Base-by-base conservation (phyloP, 768 basidiomycete genomes). In the Mycena capillaripes region DNA sequence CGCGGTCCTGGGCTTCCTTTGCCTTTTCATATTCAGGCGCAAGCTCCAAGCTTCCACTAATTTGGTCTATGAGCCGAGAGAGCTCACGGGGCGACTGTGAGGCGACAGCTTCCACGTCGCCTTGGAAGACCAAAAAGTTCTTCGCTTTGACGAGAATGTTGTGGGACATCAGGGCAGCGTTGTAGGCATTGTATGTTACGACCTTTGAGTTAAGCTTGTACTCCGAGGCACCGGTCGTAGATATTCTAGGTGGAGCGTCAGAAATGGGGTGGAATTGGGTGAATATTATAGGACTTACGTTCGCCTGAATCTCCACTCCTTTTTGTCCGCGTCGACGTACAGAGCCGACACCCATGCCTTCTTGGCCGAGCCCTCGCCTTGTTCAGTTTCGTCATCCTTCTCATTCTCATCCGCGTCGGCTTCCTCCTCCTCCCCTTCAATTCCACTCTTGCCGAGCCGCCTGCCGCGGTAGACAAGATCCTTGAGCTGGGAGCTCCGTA, bases 41-140 rank as follows among this genome's bases (percentile, higher is more conserved):
- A 14, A 98, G 90, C 78, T 99, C 98, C 25, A 97, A 86, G 0
- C 96, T 98, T 1, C 97, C 97, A 70, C 93, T 94, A 72, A 99
- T 98, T 79, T 98, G 96, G 75, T 99, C 98, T 55, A 99, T 94
- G 36, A 99, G 91, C 21, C 90, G 90, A 0, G 97, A 89, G 25
- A 99, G 90, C 76, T 97, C 97, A 69, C 92, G 92, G 19, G 98
- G 90, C 0, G 95, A 96, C 76, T 99, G 98, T 3, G 95, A 95
- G 0, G 98, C 98, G 38, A 99, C 95, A 2, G 96, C 95, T 83
- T 99, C 98, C 36, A 99, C 98, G 79, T 99, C 98, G 61, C 98
- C 98, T 79, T 99, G 98, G 85, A 99, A 99, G 14, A 99, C 98
- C 62, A 99, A 92, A 78, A 99, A 99, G 84, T 99, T 99, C 86